A percentile compares a stretch with the other conserved stretches of the same genome.
These are phyloP conservation scores for Pulchroboletus neoregius DNA, from an alignment of 1,284 basidiomycete genomes.

Conservation along the genomic window DNA sequence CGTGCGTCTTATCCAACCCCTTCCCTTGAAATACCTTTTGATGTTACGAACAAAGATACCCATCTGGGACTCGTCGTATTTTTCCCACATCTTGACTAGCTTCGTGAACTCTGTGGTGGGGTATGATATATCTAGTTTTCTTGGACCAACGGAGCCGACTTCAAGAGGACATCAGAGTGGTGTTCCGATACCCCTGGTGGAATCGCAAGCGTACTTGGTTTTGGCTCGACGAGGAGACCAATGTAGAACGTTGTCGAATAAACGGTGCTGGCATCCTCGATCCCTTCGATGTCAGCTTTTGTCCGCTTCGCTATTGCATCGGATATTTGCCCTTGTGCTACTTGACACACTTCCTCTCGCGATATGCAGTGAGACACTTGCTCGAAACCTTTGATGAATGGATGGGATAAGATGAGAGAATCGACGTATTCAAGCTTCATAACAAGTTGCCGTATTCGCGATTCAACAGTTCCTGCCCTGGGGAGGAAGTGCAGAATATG, in stretches of 20 bases:
- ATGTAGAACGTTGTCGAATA: conserved; percentile 97
- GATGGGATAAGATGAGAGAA: conserved; percentile 88
- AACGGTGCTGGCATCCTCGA: conserved; percentile 75
- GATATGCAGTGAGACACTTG: conserved; percentile 80
- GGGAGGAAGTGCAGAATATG: conserved; percentile 19
- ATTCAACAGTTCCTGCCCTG: conserved; percentile 96
- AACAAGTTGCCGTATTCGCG: conserved; percentile 90
- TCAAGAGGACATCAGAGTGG: conserved; percentile 25
- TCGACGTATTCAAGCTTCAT: conserved; percentile 98
- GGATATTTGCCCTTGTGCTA: conserved; percentile 85
- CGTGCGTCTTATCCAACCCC: conserved; percentile 8
- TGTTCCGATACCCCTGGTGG: conserved; percentile 9
- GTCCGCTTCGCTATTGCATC: conserved; percentile 70
- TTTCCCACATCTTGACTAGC: conserved; percentile 94
- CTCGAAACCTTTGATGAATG: conserved; percentile 93
- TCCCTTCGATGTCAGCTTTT: conserved; percentile 76
- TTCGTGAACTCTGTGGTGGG: conserved; percentile 97
- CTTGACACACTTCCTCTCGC: conserved; percentile 85
- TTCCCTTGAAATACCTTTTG: conserved; percentile 63
- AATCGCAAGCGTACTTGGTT: conserved; percentile 62
- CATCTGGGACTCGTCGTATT: conserved; percentile 91
- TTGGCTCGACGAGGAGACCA: conserved; percentile 89
- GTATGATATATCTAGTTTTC: conserved; percentile 93
- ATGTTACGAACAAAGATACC: conserved; percentile 93
- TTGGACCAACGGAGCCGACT: conserved; percentile 68